These are phyloP conservation scores for Fusarium decemcellulare DNA, from an alignment of 2,329 filamentous ascomycete genomes.

Conservation along the genomic window DNA sequence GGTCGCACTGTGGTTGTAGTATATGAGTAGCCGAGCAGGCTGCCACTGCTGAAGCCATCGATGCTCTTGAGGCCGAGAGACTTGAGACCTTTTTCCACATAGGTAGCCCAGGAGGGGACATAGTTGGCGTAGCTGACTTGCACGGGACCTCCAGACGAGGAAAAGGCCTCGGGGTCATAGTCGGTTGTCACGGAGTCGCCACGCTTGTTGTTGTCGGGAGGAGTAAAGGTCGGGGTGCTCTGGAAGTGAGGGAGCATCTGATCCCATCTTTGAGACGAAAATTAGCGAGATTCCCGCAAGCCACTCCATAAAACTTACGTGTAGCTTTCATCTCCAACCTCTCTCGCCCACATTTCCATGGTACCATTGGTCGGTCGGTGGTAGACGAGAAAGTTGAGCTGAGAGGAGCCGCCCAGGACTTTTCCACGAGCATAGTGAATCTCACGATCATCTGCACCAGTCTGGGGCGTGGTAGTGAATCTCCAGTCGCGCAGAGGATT, in stretches of 20 bases:
- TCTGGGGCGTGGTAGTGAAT: slow-evolving; percentile 49
- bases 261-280: slow-evolving; percentile 21
- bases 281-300: background rate
- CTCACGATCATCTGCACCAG: slow-evolving; percentile 35
- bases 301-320: background rate
- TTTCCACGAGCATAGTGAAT: slow-evolving; percentile 56
- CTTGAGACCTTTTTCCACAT: slow-evolving; percentile 44
- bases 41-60: slow-evolving; percentile 39
- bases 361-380: slow-evolving; percentile 51
- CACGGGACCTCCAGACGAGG: slow-evolving; percentile 38
- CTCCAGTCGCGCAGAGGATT: slow-evolving; percentile 44
- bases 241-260: slow-evolving; percentile 48
- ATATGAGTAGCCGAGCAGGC: slow-evolving; percentile 44
- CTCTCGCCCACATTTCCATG: slow-evolving; percentile 46
- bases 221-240: slow-evolving; percentile 44
- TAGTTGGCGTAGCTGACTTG: slow-evolving; percentile 47
- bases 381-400: slow-evolving; percentile 54
- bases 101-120: slow-evolving; percentile 38
- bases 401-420: slow-evolving; percentile 55
- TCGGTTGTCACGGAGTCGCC: slow-evolving; percentile 40
- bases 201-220: slow-evolving; percentile 39
- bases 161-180: slow-evolving; percentile 48
- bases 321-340: slow-evolving; percentile 49
- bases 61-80: slow-evolving; percentile 45
- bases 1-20: slow-evolving; percentile 37